Conservation (phyloP, 2,329 filamentous ascomycete species). For the Trichoderma cornu-damae region DNA sequence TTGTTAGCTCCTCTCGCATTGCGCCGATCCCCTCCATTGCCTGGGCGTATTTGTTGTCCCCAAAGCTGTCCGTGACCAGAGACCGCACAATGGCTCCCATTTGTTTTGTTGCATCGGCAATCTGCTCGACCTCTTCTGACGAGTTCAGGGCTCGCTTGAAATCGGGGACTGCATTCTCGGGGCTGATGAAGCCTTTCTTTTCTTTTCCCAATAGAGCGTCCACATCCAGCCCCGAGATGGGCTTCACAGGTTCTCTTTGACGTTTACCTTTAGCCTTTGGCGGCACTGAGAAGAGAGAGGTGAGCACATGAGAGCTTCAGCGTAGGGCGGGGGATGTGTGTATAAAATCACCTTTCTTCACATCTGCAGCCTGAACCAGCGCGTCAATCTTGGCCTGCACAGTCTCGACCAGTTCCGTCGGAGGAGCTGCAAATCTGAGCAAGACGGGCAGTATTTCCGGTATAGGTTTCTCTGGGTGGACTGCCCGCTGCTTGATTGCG, state of each 20-base stretch:
- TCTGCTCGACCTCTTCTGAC: constrained; percentile 54
- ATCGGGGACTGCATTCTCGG: constrained; percentile 77
- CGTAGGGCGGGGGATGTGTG: background rate
- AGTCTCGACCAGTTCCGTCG: constrained; percentile 57
- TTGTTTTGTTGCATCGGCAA: constrained; percentile 66
- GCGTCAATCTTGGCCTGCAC: constrained; percentile 54
- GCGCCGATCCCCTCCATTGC: constrained; percentile 71
- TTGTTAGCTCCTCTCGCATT: constrained; percentile 71
- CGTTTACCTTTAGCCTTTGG: constrained; percentile 72
- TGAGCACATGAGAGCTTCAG: constrained; percentile 21
- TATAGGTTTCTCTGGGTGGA: constrained; percentile 62
- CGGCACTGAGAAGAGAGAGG: constrained; percentile 51
- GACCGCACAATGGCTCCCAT: constrained; percentile 66
- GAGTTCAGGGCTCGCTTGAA: constrained; percentile 74
- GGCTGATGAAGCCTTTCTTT: constrained; percentile 41
- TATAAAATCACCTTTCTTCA: constrained; percentile 69
- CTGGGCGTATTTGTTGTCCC: constrained; percentile 66
- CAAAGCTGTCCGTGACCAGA: constrained; percentile 67
- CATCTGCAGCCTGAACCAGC: constrained; percentile 64
- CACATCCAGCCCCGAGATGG: constrained; percentile 84
- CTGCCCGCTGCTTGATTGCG: constrained; percentile 75
- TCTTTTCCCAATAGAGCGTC: constrained; percentile 67
- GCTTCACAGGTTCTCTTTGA: constrained; percentile 65
- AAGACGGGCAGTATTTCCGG: constrained; percentile 60
- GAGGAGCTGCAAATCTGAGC: constrained; percentile 67